Percentiles rank a stretch among this genome's conserved stretches.
Evolutionary conservation across 345 rosid genomes (phyloP).

Genomic region (Pseudoturritis turrita): DNA sequence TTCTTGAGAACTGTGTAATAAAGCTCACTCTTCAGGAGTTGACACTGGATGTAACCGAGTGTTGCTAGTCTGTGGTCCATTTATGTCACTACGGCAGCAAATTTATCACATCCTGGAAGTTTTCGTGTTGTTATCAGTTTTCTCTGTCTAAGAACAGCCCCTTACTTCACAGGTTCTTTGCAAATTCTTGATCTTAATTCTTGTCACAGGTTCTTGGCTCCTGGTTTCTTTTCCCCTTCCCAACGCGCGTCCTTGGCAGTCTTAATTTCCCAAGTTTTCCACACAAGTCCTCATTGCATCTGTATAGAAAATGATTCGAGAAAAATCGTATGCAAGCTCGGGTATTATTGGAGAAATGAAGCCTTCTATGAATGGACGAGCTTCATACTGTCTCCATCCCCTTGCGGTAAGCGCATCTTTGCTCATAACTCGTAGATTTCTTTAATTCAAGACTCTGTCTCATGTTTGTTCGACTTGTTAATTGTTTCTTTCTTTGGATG

Average conservation of each 20-base stretch:
- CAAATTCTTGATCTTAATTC: neutral
- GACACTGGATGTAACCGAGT: neutral
- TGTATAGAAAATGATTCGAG: neutral
- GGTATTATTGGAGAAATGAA: neutral
- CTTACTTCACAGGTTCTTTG: neutral
- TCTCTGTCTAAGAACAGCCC: too few species aligned
- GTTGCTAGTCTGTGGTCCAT: neutral
- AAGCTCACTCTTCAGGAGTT: neutral
- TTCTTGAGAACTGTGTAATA: neutral
- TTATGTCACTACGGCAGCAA: neutral
- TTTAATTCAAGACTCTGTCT: neutral
- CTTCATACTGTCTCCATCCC: neutral
- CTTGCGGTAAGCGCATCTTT: neutral
- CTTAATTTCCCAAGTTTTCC: neutral
- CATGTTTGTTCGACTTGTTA: neutral
- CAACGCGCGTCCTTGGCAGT: neutral
- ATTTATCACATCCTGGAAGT: neutral
- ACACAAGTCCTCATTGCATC: neutral
- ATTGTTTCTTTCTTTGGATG: neutral
- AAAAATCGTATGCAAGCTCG: neutral
- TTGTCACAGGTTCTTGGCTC: slow-evolving; percentile 10
- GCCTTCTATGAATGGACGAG: neutral
- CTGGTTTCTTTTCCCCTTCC: neutral
- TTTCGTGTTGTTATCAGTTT: neutral
- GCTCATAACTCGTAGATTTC: neutral